Base-by-base conservation (phyloP, 805 yeast genomes). In the Priceomyces haplophilus region DNA sequence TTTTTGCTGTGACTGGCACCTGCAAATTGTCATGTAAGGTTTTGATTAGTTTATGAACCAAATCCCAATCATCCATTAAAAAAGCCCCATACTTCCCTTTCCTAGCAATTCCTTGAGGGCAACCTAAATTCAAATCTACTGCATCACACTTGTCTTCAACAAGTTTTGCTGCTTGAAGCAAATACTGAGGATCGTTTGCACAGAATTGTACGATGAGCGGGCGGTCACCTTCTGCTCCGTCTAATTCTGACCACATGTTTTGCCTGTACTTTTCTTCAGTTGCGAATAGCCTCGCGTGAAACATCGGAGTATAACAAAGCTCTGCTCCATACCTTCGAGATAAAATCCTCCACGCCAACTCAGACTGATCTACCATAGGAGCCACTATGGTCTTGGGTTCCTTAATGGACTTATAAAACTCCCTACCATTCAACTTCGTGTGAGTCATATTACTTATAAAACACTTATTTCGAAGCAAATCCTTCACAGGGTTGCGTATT, bases 291-390 rank as follows among this genome's bases (percentile, higher is more conserved):
- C 89, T 74, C 3, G 99, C 96, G 63, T 93, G 98, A 51, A 85
- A 78, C 99, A 93, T 93, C 3, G 99, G 99, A 0, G 98, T 87
- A 56, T 91, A 93, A 56, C 97, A 88, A 25, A 93, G 69, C 2
- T 89, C 88, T 0, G 99, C 98, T 3, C 99, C 99, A 55, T 90
- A 84, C 45, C 76, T 72, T 43, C 98, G 75, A 3, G 95, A 85
- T 12, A 93, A 68, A 13, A 87, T 76, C 50, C 99, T 74, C 98
- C 98, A 93, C 1, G 96, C 98, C 15, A 93, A 73, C 58, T 93
- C 99, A 3, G 91, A 82, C 52, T 89, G 97, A 62, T 93, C 99
- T 15, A 93, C 99, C 97, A 93, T 91, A 1, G 99, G 99, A 3
- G 98, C 99, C 16, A 93, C 93, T 19, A 93, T 83, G 49, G 85